Evolutionary conservation across 805 yeast species (phyloP).

Genomic region (Schwanniomyces polymorphus): DNA sequence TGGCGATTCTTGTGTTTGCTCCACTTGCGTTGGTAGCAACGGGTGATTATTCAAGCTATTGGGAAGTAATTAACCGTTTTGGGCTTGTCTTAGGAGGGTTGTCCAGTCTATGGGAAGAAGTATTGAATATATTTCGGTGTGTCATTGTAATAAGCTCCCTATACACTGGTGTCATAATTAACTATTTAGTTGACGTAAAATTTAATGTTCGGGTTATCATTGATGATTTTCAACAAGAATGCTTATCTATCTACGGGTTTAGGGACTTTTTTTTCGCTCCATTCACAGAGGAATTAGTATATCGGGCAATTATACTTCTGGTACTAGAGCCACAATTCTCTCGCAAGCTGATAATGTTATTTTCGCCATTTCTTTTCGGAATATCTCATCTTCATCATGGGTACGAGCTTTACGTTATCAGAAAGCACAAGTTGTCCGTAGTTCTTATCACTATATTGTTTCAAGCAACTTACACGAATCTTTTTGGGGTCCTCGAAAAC

Average conservation of each 20-base stretch:
- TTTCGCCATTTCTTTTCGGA: constrained; percentile 70
- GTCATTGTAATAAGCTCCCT: constrained; percentile 29
- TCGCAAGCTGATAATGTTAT: constrained; percentile 1
- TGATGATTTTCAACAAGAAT: constrained; percentile 17
- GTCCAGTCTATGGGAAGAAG: constrained; percentile 8
- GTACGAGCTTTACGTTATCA: constrained; percentile 39
- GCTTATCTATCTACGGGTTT: constrained; percentile 38
- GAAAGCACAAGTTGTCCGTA: constrained; percentile 19
- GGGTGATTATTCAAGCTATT: constrained; percentile 4
- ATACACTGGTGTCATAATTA: constrained; percentile 49
- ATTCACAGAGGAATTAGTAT: constrained; percentile 73
- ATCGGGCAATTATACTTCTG: constrained; percentile 47
- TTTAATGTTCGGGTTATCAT: background rate
- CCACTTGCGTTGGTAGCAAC: constrained; percentile 25
- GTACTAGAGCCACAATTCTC: constrained; percentile 13
- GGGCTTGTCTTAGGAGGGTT: constrained; percentile 40
- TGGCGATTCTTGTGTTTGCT: constrained; percentile 22
- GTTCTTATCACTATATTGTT: constrained; percentile 40
- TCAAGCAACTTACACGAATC: constrained; percentile 64
- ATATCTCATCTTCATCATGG: constrained; percentile 81
- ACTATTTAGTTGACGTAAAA: constrained; percentile 17
- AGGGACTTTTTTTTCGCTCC: constrained; percentile 73
- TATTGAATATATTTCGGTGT: constrained; percentile 11
- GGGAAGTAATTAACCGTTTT: constrained; percentile 10
- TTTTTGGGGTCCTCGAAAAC: constrained; percentile 71